phyloP scores from a whole-genome alignment of 495 filamentous ascomycete genomes.

The Echria macrotheca region DNA sequence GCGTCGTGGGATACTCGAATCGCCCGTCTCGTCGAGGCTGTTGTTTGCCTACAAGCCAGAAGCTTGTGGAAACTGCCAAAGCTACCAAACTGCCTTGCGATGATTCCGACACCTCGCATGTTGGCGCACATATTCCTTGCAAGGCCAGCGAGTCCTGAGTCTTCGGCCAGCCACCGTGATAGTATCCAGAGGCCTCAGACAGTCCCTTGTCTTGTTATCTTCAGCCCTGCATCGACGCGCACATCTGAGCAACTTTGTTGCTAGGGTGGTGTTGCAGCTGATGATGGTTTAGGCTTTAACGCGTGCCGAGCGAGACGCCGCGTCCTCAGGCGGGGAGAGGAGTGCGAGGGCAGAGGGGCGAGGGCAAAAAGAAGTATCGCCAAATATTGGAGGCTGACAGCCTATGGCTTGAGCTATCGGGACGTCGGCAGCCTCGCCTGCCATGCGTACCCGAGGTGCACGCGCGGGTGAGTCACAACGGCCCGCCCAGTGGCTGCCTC shows the following conservation, averaged over 20 bases:
- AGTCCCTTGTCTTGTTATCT: not conserved
- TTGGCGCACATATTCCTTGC: no score
- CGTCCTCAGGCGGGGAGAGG: not conserved
- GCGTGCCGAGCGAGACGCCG: not conserved
- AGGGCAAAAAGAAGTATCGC: not conserved
- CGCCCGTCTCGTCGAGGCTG: no score
- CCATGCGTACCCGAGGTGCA: not conserved
- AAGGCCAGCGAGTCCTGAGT: no score
- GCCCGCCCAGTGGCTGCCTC: slow-evolving; percentile 7
- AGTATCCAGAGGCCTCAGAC: slow-evolving; percentile 2
- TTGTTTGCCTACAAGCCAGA: no score
- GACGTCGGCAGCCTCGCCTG: not conserved
- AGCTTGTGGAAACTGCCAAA: no score
- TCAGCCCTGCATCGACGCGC: not conserved
- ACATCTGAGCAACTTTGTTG: not conserved
- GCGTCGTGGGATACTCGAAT: no score
- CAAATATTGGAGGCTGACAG: slow-evolving; percentile 7
- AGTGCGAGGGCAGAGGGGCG: slow-evolving; percentile 2
- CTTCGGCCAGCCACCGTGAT: no score
- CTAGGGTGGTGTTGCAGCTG: not conserved
- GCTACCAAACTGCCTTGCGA: no score
- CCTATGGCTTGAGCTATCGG: not conserved
- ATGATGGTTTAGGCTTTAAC: not conserved
- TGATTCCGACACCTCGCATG: no score
- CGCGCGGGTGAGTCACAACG: slow-evolving; percentile 2